phyloP scores from a whole-genome alignment of 495 filamentous ascomycete genomes.

The Hapsidospora chrysogenum region DNA sequence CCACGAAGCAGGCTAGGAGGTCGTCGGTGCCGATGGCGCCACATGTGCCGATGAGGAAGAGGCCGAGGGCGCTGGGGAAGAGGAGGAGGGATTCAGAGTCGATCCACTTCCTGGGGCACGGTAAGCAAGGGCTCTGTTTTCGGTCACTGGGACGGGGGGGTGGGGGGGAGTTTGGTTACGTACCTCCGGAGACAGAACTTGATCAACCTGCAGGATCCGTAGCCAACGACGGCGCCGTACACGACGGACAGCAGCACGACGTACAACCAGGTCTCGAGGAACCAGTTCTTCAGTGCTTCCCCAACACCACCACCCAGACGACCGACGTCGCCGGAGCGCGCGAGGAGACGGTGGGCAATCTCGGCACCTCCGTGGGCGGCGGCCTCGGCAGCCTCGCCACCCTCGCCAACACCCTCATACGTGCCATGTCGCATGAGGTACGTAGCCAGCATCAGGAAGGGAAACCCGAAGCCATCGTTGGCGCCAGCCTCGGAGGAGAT shows the following conservation, averaged over 20 bases:
- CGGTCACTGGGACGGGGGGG: too few species aligned
- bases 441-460: conserved; percentile 38
- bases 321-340: conserved; percentile 38
- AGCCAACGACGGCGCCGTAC: conserved; percentile 59
- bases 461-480: conserved; percentile 45
- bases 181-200: conserved; percentile 16
- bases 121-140: too few species aligned
- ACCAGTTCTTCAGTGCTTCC: conserved; percentile 60
- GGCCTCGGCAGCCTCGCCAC: conserved; percentile 7
- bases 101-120: conserved; percentile 52
- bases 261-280: conserved; percentile 69
- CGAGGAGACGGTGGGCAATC: conserved; percentile 12
- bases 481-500: conserved; percentile 44
- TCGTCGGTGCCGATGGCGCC: conserved; percentile 79
- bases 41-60: conserved; percentile 64
- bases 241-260: conserved; percentile 53
- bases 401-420: background rate
- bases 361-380: background rate
- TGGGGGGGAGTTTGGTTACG: too few species aligned
- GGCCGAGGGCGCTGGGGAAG: conserved; percentile 65
- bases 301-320: conserved; percentile 31
- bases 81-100: conserved; percentile 77
- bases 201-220: conserved; percentile 44
- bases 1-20: conserved; percentile 80
- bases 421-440: conserved; percentile 36